phyloP scores from a whole-genome alignment of 495 filamentous ascomycete genomes.

The Penicillium atrosanguineum region DNA sequence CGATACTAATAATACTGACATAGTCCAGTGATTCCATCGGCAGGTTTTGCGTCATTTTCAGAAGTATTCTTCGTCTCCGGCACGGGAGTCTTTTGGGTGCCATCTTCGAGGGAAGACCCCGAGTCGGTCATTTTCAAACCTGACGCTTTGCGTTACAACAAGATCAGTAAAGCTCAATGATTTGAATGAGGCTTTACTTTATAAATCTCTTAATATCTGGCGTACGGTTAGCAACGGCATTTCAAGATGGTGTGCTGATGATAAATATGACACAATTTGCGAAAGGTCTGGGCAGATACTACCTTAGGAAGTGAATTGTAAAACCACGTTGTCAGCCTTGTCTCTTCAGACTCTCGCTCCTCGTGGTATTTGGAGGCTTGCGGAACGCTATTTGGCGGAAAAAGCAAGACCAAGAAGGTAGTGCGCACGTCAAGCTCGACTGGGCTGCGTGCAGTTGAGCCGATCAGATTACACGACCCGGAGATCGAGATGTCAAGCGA shows the following conservation, averaged over 20 bases:
- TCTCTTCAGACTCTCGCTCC: not conserved
- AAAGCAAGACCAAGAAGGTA: not conserved
- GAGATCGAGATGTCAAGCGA: not conserved
- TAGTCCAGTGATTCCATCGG: slow-evolving; percentile 36
- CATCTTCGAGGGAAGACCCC: slow-evolving; percentile 6
- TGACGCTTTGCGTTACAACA: not conserved
- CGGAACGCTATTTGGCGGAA: not conserved
- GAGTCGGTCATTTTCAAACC: slow-evolving; percentile 3
- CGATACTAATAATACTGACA: slow-evolving; percentile 22
- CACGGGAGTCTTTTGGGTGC: slow-evolving; percentile 14
- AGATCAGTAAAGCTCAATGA: not conserved
- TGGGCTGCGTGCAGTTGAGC: not conserved
- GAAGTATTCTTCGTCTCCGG: slow-evolving; percentile 20
- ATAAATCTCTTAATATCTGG: not conserved
- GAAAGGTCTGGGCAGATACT: slow-evolving; percentile 14
- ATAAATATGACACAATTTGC: slow-evolving; percentile 39
- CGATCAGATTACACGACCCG: not conserved
- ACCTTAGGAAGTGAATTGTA: slow-evolving; percentile 3
- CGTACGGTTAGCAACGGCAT: slow-evolving; percentile 19
- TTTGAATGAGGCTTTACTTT: not conserved
- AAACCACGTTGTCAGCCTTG: not conserved
- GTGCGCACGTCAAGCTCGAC: not conserved
- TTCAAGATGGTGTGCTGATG: slow-evolving; percentile 35
- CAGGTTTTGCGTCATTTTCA: slow-evolving; percentile 25
- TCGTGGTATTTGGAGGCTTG: not conserved